Base-by-base conservation (phyloP, 441 rosid species). In the Pelargonium cotyledonis region DNA sequence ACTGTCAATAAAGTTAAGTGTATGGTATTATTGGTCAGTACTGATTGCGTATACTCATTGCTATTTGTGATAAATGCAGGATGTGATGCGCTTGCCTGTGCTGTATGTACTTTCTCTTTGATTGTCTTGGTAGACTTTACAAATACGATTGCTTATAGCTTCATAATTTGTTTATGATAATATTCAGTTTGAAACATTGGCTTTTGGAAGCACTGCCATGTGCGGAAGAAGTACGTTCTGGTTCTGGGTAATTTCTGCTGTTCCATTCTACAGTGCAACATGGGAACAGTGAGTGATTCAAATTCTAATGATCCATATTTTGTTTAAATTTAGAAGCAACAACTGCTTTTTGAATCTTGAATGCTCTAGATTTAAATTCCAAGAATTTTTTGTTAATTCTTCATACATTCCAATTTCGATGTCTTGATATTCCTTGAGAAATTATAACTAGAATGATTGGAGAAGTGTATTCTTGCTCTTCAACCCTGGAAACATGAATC, bases 21-120 rank as follows among this genome's bases (percentile, higher is more conserved):
- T 66, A 73, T 68, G 40, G 18, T n/a, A 57, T 70, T 67, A 65
- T 4, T 70, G 18, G 16, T 18, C 43, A 47, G 46, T 7, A 58
- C 74, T 78, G 51, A 78, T 80, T 72, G 76, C 44, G 53, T 73
- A 0, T 60, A 6, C 53, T 41, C 69, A 49, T 60, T 51, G 63
- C 46, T 70, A 31, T 68, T 73, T 38, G 41, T 49, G 31, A 69
- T 47, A 57, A 51, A 74, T 83, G 71, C 86, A 93, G 98, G 98
- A 58, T 95, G 99, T 21, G 99, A 95, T 86, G 99, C 99, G 1
- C 97, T 92, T 72, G 99, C 93, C 26, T 95, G 99, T 81, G 99
- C 97, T 78, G 98, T 93, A 86, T 75, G 91, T 73, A 49, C 68
- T 77, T 65, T 35, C 40, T 65, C 70, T 65, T 58, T 65, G 38